Evolutionary conservation across 169 alveolate species (phyloP), one percentile per base, ranked within the genome.

Genomic region (Plasmodium reichenowi): DNA sequence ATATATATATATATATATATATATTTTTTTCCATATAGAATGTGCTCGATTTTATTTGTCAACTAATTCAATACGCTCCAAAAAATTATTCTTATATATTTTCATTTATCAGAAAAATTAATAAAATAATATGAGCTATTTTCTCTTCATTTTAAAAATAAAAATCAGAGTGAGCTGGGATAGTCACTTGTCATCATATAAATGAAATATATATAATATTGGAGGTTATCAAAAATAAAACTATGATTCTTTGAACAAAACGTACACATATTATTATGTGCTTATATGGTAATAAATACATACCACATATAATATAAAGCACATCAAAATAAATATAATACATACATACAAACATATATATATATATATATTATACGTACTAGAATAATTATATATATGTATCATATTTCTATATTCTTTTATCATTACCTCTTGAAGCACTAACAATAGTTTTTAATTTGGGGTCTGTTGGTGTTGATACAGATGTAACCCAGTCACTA

Each of bases 401-500:
- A 5, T 52, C 62, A 52, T 52, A 52, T 52, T 62, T 17, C n/a
- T 67, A 9, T 8, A n/a, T 26, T 24, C n/a, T 15, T 26, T 70
- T 3, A 50, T 64, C 13, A 92, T 89, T 68, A 96, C 97, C 98
- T 88, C 99, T 97, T 29, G 98, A 97, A 54, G 98, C 97, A 66
- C 98, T 97, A 48, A 97, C 97, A 88, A 97, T 93, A 59, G 97
- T 95, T 93, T 96, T 96, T 85, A 96, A 71, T 88, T 94, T 96
- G 67, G 92, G 63, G 78, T 95, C 97, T 59, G 95, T 92, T 74
- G 99, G 98, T 85, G 98, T 95, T 43, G 99, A 97, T 63, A 97
- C 97, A 85, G 98, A 97, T 68, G 99, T 97, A 66, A 97, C 99
- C 98, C 98, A 97, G 74, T 96, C 98, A 88, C 96, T 94, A 95